A percentile compares a stretch with the other conserved stretches of the same genome.
These are phyloP conservation scores for Kwoniella heveanensis DNA, from an alignment of 768 basidiomycete species.

Conservation along the genomic window DNA sequence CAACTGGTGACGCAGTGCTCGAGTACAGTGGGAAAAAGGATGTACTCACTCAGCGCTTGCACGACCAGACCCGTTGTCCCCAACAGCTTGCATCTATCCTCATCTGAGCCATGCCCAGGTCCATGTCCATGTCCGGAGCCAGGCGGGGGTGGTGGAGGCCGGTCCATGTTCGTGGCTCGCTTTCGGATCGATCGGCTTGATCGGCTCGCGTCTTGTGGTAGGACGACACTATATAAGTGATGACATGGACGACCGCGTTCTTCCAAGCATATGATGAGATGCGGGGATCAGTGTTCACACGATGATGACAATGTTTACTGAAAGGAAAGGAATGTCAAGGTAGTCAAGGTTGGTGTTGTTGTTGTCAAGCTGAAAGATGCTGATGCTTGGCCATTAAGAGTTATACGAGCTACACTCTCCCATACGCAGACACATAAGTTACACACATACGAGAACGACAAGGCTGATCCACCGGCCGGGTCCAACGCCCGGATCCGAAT, in stretches of 20 bases:
- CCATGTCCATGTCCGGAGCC: not conserved
- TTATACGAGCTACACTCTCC: too few relatives aligned
- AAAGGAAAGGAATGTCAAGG: not conserved
- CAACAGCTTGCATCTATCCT: conserved; percentile 48
- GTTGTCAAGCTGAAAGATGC: not conserved
- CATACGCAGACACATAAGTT: too few relatives aligned
- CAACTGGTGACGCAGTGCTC: too few relatives aligned
- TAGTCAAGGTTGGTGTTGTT: not conserved
- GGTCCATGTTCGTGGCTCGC: too few relatives aligned
- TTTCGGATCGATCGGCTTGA: not conserved
- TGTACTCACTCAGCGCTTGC: conserved; percentile 48
- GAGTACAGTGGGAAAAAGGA: too few relatives aligned
- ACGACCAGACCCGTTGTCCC: conserved; percentile 53
- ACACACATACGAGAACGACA: too few relatives aligned
- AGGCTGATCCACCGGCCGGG: not conserved
- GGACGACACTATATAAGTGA: not conserved
- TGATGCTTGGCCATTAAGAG: not conserved
- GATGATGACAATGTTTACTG: not conserved
- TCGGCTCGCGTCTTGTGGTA: not conserved
- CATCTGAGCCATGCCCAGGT: conserved; percentile 18
- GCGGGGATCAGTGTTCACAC: too few relatives aligned
- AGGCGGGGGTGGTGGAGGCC: conserved; percentile 2
- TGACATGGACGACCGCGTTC: not conserved
- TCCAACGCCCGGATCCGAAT: not conserved
- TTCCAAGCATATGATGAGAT: too few relatives aligned